phyloP scores from a whole-genome alignment of 163 green algal genomes.

The Scenedesmus sp. region DNA sequence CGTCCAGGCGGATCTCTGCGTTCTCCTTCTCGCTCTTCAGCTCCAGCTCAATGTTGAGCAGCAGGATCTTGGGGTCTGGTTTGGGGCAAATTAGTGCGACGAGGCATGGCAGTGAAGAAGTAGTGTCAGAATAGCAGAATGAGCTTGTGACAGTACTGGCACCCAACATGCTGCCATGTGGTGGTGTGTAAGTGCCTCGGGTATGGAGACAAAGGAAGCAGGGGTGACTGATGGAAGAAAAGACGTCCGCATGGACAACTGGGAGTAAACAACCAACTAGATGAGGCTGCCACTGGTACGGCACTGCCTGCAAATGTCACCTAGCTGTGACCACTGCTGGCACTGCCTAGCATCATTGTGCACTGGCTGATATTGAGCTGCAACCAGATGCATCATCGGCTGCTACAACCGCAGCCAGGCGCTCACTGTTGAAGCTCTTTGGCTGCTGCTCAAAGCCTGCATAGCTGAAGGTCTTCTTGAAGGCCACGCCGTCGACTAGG shows the following conservation, averaged over 20 bases:
- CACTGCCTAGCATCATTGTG: neutral
- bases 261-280: too few species aligned
- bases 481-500: constrained; percentile 97
- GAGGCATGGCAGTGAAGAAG: neutral
- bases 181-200: too few species aligned
- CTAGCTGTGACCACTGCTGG: neutral
- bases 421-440: constrained; percentile 76
- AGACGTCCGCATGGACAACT: too few species aligned
- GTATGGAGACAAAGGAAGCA: too few species aligned
- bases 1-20: constrained; percentile 94
- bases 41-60: constrained; percentile 99
- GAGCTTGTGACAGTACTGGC: neutral
- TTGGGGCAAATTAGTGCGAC: neutral
- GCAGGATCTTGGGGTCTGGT: constrained; percentile 91
- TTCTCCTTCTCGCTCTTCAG: constrained; percentile 99
- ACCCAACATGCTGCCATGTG: neutral
- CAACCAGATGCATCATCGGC: too few species aligned
- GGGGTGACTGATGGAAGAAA: too few species aligned
- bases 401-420: neutral
- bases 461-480: constrained; percentile 99
- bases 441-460: constrained; percentile 99
- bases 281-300: too few species aligned
- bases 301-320: neutral
- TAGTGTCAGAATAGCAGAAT: too few species aligned
- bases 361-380: neutral